phyloP scores from a whole-genome alignment of 441 rosid genomes.

The Populus hybrid region DNA sequence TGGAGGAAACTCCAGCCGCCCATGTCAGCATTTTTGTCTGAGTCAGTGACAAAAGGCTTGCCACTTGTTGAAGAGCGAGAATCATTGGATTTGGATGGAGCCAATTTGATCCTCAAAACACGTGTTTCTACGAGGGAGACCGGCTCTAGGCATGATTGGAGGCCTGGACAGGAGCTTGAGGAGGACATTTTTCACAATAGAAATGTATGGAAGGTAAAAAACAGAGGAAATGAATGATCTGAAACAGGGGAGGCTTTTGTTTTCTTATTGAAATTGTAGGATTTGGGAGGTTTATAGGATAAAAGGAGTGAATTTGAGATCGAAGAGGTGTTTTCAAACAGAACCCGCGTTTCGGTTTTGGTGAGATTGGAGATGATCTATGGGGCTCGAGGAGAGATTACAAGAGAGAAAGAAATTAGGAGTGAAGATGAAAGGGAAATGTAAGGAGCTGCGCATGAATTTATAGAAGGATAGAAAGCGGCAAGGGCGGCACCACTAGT shows the following conservation, averaged over 20 bases:
- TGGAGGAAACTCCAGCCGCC: constrained; percentile 64
- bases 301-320: constrained; percentile 1
- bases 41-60: constrained; percentile 1
- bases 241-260: constrained; percentile 17
- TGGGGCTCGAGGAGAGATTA: constrained; percentile 11
- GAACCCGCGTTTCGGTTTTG: not conserved
- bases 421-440: constrained; percentile 28
- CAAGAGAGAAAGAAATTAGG: constrained; percentile 12
- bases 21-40: constrained; percentile 19
- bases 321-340: not conserved
- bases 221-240: constrained; percentile 19
- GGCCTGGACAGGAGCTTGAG: constrained; percentile 42
- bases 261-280: not conserved
- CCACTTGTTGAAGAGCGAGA: constrained; percentile 8
- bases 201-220: not conserved
- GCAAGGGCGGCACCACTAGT: not conserved
- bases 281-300: not conserved
- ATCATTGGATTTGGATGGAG: constrained; percentile 27
- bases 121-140: constrained; percentile 27
- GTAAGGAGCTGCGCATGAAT: constrained; percentile 26
- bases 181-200: constrained; percentile 35
- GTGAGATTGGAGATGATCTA: constrained; percentile 2
- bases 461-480: constrained; percentile 44
- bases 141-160: constrained; percentile 53
- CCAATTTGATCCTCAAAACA: constrained; percentile 35